Evolutionary conservation across 176 grass and related monocot genomes (phyloP).

Genomic region (Bromus sterilis): DNA sequence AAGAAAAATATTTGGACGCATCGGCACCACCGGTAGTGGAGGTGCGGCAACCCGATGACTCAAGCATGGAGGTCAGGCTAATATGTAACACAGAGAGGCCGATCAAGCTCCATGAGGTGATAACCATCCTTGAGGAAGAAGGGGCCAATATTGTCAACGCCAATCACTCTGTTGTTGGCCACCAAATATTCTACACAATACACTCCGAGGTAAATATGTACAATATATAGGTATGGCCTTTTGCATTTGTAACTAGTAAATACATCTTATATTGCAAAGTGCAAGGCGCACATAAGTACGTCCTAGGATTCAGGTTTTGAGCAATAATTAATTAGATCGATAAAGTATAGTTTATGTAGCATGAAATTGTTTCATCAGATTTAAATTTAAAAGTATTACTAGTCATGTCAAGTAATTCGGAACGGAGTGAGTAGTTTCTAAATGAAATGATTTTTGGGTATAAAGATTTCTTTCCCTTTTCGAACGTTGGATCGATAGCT

Average conservation of each 20-base stretch:
- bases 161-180: conserved; percentile 19
- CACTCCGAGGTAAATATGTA: conserved; percentile 28
- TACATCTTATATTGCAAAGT: background rate
- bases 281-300: background rate
- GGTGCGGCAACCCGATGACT: conserved; percentile 25
- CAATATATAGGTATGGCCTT: background rate
- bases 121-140: conserved; percentile 60
- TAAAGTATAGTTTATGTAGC: background rate
- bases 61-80: conserved; percentile 43
- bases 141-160: conserved; percentile 42
- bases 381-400: background rate
- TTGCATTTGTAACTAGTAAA: background rate
- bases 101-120: conserved; percentile 47
- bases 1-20: background rate
- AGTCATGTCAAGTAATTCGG: too few species aligned
- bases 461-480: background rate
- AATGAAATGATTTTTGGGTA: background rate
- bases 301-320: background rate
- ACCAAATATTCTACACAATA: conserved; percentile 41
- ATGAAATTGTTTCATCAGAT: background rate
- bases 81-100: conserved; percentile 10
- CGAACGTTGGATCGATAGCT: background rate
- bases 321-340: background rate
- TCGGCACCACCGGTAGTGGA: conserved; percentile 23
- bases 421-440: too few species aligned